These are phyloP conservation scores for Ceratocystis cacaofunesta DNA, from an alignment of 2,329 filamentous ascomycete species.

Conservation along the genomic window DNA sequence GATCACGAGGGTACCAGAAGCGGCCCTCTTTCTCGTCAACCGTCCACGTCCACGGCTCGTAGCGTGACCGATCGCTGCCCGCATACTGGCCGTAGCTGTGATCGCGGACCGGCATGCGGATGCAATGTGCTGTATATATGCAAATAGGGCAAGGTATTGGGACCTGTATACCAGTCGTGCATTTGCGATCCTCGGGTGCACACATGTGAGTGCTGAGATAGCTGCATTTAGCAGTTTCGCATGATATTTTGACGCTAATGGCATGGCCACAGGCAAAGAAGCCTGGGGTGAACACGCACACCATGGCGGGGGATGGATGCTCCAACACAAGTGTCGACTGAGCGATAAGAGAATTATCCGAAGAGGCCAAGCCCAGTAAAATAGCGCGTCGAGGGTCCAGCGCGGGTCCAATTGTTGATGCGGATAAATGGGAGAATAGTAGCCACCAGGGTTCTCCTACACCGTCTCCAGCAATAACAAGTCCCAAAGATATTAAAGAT, in stretches of 20 bases:
- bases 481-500: too few relatives aligned
- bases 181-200: not conserved
- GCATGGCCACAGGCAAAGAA: constrained; percentile 4
- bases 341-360: too few relatives aligned
- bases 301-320: not conserved
- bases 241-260: constrained; percentile 3
- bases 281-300: constrained; percentile 2
- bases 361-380: too few relatives aligned
- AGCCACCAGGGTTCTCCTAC: not conserved
- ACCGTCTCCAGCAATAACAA: too few relatives aligned
- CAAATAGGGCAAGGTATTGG: not conserved
- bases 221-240: not conserved
- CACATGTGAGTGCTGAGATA: constrained; percentile 3
- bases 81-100: not conserved
- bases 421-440: not conserved
- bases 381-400: too few relatives aligned
- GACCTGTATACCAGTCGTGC: not conserved
- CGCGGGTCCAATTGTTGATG: too few relatives aligned
- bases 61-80: not conserved
- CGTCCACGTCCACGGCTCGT: constrained; percentile 2
- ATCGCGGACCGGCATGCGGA: not conserved
- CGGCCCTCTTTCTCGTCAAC: not conserved
- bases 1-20: constrained; percentile 3
- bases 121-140: not conserved
- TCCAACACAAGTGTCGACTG: not conserved